A percentile compares a stretch with the other conserved stretches of the same genome.
Conservation (phyloP, 2,329 filamentous ascomycete genomes). For the Diaporthe australafricana region DNA sequence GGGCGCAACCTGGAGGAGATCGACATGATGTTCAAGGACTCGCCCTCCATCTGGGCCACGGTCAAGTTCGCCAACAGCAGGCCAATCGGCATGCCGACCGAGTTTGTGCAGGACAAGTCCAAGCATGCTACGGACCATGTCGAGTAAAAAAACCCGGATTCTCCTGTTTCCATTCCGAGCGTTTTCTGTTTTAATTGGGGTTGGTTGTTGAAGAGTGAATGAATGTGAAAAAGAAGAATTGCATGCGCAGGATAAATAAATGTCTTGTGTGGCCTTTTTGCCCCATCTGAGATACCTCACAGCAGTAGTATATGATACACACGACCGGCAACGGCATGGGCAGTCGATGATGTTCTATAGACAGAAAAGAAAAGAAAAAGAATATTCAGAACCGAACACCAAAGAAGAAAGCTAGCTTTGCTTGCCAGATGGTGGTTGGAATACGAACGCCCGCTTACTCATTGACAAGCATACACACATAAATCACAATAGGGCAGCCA, state of each 20-base stretch:
- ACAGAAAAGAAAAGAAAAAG: background rate
- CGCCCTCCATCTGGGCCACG: conserved; percentile 50
- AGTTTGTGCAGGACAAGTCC: conserved; percentile 35
- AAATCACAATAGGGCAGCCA: no score
- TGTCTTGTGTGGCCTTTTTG: conserved; percentile 1
- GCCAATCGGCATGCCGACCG: conserved; percentile 39
- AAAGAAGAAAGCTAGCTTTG: background rate
- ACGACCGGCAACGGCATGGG: background rate
- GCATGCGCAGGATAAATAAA: conserved; percentile 2
- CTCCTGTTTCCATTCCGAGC: background rate
- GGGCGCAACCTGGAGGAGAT: conserved; percentile 60
- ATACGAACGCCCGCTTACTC: background rate
- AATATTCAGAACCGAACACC: background rate
- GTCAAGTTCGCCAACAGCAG: conserved; percentile 52
- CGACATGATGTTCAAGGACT: conserved; percentile 56
- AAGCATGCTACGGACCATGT: conserved; percentile 27
- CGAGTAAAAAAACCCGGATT: background rate
- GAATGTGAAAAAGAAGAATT: conserved; percentile 5
- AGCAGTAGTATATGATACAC: conserved; percentile 26
- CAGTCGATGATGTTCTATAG: conserved; percentile 23
- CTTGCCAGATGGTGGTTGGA: background rate
- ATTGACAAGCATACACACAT: background rate
- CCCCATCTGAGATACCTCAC: background rate
- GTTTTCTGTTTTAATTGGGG: background rate
- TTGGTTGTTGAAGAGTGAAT: background rate